phyloP scores from a whole-genome alignment of 2,329 filamentous ascomycete species.

The Hansfordia pulvinata region DNA sequence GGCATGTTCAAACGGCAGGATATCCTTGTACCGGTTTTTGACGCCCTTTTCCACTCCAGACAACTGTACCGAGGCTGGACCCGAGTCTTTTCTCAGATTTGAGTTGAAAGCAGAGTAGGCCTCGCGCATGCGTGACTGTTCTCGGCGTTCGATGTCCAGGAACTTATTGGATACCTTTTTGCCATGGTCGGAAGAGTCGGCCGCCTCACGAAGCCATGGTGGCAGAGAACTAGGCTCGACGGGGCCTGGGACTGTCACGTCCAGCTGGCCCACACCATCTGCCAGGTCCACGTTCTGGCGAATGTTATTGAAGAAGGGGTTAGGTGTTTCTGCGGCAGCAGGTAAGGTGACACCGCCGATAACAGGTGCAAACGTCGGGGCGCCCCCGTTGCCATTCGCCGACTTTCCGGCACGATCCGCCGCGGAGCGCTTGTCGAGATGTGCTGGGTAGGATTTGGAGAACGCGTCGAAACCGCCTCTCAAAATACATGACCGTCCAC shows the following conservation, averaged over 20 bases:
- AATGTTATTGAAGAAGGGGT: slow-evolving; percentile 93
- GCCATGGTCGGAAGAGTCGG: slow-evolving; percentile 56
- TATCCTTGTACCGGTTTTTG: slow-evolving; percentile 97
- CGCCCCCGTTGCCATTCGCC: slow-evolving; percentile 28
- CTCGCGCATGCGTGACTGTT: slow-evolving; percentile 86
- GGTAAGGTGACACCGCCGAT: slow-evolving; percentile 83
- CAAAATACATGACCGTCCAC: slow-evolving; percentile 60
- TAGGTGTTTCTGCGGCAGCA: slow-evolving; percentile 49
- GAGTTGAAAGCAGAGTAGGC: slow-evolving; percentile 43
- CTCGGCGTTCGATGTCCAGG: slow-evolving; percentile 66
- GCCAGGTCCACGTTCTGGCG: slow-evolving; percentile 93
- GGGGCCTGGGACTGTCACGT: slow-evolving; percentile 33
- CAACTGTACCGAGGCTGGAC: slow-evolving; percentile 45
- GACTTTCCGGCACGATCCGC: slow-evolving; percentile 33
- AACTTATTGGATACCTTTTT: slow-evolving; percentile 75
- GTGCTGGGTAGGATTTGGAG: slow-evolving; percentile 47
- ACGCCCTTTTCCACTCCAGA: slow-evolving; percentile 87
- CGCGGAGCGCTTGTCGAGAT: slow-evolving; percentile 41
- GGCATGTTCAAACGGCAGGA: slow-evolving; percentile 89
- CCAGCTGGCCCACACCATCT: slow-evolving; percentile 77
- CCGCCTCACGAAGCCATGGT: slow-evolving; percentile 60
- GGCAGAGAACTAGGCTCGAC: slow-evolving; percentile 46
- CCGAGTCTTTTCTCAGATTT: slow-evolving; percentile 14
- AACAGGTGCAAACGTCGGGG: slow-evolving; percentile 51
- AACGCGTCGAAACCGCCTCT: slow-evolving; percentile 74